Percentiles rank a stretch among this genome's conserved stretches.
Evolutionary conservation across 345 rosid genomes (phyloP).

Genomic region (Lepidium sativum): DNA sequence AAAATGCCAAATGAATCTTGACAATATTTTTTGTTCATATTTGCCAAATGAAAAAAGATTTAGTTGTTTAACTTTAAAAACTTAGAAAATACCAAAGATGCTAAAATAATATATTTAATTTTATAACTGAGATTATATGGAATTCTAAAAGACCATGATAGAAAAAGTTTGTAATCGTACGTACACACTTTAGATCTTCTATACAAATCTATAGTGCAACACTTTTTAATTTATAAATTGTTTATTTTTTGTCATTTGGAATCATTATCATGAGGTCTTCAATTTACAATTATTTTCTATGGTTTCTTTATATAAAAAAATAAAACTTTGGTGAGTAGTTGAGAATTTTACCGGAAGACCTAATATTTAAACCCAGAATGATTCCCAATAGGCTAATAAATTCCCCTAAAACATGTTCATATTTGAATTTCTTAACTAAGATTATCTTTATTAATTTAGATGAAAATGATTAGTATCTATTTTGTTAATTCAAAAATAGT

Average conservation of each 20-base stretch:
- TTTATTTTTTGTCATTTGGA: not conserved
- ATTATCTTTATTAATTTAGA: not conserved
- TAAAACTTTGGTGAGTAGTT: conserved; percentile 12
- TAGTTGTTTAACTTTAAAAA: not conserved
- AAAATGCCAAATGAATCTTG: conserved; percentile 10
- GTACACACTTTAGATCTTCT: conserved; percentile 1
- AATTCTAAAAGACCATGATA: conserved; percentile 16
- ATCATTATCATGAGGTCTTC: not conserved
- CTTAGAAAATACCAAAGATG: not conserved
- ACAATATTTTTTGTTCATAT: not conserved
- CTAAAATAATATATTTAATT: not conserved
- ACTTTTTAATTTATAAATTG: not conserved
- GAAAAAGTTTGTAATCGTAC: not conserved
- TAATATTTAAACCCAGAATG: not conserved
- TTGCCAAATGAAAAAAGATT: not conserved
- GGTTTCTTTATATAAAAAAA: no score
- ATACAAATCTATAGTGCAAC: conserved; percentile 9
- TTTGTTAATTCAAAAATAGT: not conserved
- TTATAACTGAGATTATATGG: not conserved
- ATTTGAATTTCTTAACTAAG: not conserved
- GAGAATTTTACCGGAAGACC: not conserved
- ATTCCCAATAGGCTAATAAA: no score
- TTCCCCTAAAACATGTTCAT: not conserved
- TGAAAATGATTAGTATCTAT: not conserved
- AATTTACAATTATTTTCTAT: not conserved